phyloP scores from a whole-genome alignment of 371 early-diverging fungal genomes.

The Mucor saturninus region DNA sequence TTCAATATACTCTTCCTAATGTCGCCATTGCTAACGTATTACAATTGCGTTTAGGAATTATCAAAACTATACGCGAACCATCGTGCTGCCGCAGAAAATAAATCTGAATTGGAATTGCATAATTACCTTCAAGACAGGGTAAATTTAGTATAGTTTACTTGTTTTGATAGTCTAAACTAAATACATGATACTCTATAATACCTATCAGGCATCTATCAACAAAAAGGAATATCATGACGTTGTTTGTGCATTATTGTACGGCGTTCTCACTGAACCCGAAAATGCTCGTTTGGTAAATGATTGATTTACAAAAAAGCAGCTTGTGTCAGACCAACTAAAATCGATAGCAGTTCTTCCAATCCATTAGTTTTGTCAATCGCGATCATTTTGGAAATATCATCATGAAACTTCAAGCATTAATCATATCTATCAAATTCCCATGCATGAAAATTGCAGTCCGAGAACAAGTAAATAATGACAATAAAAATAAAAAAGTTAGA shows the following conservation, averaged over 20 bases:
- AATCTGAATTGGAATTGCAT: conserved; percentile 69
- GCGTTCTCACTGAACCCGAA: conserved; percentile 57
- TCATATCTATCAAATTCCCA: conserved; percentile 51
- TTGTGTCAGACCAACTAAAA: neutral
- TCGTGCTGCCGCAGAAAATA: conserved; percentile 47
- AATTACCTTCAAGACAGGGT: conserved; percentile 62
- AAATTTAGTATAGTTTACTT: neutral
- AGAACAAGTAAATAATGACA: conserved; percentile 42
- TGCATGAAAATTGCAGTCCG: conserved; percentile 42
- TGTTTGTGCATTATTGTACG: conserved; percentile 71
- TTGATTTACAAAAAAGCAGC: too few relatives aligned
- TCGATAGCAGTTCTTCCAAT: conserved; percentile 53
- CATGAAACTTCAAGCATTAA: conserved; percentile 55
- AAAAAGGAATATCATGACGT: conserved; percentile 62
- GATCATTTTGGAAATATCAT: conserved; percentile 64
- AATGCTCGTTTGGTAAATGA: conserved; percentile 48
- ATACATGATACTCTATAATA: neutral
- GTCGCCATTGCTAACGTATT: neutral
- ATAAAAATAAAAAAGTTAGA: neutral
- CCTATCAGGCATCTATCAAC: conserved; percentile 53
- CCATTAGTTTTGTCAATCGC: conserved; percentile 66
- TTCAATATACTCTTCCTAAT: neutral
- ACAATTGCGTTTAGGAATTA: conserved; percentile 55
- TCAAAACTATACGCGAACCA: conserved; percentile 48
- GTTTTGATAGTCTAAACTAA: neutral